These are phyloP conservation scores for Byssothecium circinans DNA, from an alignment of 2,329 filamentous ascomycete species.

Conservation along the genomic window DNA sequence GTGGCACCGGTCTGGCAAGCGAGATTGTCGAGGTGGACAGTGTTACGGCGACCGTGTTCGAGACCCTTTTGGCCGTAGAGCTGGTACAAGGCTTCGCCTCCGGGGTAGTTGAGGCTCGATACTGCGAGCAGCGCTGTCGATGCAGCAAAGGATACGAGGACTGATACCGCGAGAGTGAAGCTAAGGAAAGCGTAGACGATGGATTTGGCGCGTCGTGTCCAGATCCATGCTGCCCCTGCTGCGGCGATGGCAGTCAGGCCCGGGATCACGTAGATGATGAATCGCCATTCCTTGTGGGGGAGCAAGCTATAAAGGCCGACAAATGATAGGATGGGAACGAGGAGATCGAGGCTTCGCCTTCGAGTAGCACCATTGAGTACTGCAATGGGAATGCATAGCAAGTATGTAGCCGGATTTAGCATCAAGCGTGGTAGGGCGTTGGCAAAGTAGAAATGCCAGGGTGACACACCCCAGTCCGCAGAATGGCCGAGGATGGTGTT, in stretches of 20 bases:
- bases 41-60: slow-evolving; percentile 14
- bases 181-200: slow-evolving; percentile 58
- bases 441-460: slow-evolving; percentile 83
- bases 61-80: slow-evolving; percentile 40
- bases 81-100: slow-evolving; percentile 70
- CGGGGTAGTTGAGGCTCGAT: slow-evolving; percentile 91
- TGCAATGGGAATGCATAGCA: slow-evolving; percentile 55
- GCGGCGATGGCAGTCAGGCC: slow-evolving; percentile 77
- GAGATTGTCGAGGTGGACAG: slow-evolving; percentile 62
- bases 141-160: slow-evolving; percentile 60
- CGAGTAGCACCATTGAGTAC: slow-evolving; percentile 52
- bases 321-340: slow-evolving; percentile 71
- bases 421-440: slow-evolving; percentile 81
- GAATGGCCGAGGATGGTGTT: slow-evolving; percentile 85
- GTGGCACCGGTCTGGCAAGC: slow-evolving; percentile 66
- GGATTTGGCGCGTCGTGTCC: slow-evolving; percentile 65
- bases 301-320: slow-evolving; percentile 80
- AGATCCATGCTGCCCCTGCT: slow-evolving; percentile 66
- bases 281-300: slow-evolving; percentile 94
- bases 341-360: slow-evolving; percentile 51
- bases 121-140: slow-evolving; percentile 71
- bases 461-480: slow-evolving; percentile 82
- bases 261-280: slow-evolving; percentile 87
- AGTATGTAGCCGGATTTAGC: slow-evolving; percentile 71
- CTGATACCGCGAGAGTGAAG: slow-evolving; percentile 59